phyloP scores from a whole-genome alignment of 306 rosid genomes.

The Medicago ruthenica region DNA sequence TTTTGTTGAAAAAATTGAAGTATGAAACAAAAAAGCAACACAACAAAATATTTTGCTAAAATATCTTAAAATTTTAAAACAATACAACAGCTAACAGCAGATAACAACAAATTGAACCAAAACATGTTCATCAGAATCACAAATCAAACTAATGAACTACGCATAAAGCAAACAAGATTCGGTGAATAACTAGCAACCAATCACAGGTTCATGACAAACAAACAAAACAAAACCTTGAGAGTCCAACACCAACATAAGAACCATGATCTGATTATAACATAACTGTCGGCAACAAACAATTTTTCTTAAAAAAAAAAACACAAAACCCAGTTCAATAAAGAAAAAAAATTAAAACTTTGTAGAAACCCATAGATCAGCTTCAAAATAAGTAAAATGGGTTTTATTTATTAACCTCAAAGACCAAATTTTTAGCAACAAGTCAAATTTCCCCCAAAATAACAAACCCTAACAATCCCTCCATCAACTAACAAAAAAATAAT shows the following conservation, averaged over 20 bases:
- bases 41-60: not conserved
- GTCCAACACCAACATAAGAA: constrained; percentile 30
- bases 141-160: constrained; percentile 22
- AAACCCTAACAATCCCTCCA: constrained; percentile 43
- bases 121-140: constrained; percentile 14
- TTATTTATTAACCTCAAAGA: constrained; percentile 25
- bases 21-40: constrained; percentile 22
- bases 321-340: constrained; percentile 36
- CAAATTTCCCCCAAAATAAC: constrained; percentile 20
- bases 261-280: constrained; percentile 22
- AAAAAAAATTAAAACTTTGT: not conserved
- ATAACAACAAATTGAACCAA: not conserved
- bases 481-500: not conserved
- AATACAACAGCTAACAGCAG: constrained; percentile 11
- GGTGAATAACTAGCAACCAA: constrained; percentile 13
- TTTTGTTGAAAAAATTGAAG: constrained; percentile 16
- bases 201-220: constrained; percentile 4
- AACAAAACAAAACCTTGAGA: not conserved
- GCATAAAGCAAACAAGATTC: constrained; percentile 32
- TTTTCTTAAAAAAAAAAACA: constrained; percentile 25
- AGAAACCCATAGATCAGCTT: constrained; percentile 52
- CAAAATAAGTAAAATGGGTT: constrained; percentile 22
- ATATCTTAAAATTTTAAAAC: constrained; percentile 14
- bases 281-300: constrained; percentile 38
- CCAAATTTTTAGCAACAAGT: constrained; percentile 18